Percentiles rank a stretch among this genome's conserved stretches.
Conservation (phyloP, 352 stramenopile genomes). For the Phytophthora citricola region DNA sequence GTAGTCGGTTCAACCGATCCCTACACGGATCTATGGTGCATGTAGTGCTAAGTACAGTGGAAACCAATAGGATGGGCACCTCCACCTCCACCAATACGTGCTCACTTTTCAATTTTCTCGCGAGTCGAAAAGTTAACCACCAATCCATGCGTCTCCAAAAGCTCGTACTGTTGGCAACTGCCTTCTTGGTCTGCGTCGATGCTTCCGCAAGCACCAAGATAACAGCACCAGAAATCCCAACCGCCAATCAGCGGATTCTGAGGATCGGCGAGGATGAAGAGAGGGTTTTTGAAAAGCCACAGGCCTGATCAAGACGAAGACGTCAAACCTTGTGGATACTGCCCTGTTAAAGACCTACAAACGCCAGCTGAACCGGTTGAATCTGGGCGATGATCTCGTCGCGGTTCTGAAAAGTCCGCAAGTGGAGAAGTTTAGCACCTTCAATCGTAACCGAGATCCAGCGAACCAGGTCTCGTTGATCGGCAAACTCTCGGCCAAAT, state of each 20-base stretch:
- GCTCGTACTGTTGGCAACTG: background rate
- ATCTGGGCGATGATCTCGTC: background rate
- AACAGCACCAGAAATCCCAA: background rate
- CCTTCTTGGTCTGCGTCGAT: background rate
- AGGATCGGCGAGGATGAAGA: background rate
- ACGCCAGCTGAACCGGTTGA: background rate
- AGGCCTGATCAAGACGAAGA: background rate
- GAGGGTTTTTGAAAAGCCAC: background rate
- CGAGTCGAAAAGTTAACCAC: background rate
- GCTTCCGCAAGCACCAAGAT: background rate
- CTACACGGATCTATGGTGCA: too few relatives aligned
- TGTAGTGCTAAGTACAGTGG: too few relatives aligned
- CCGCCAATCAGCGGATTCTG: background rate
- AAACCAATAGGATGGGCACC: too few relatives aligned
- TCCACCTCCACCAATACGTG: too few relatives aligned
- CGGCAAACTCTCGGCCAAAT: background rate
- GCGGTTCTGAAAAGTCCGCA: conserved; percentile 11
- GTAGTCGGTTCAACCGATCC: too few relatives aligned
- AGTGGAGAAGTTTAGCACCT: conserved; percentile 3
- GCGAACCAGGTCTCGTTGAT: background rate
- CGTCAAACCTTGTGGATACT: background rate
- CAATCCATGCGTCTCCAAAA: background rate
- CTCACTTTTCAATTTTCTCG: background rate
- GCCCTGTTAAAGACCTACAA: background rate
- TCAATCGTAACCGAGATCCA: background rate